Percentiles rank a stretch among this genome's conserved stretches.
Conservation (phyloP, 2,329 filamentous ascomycete genomes). For the Cyanodermella asteris region DNA sequence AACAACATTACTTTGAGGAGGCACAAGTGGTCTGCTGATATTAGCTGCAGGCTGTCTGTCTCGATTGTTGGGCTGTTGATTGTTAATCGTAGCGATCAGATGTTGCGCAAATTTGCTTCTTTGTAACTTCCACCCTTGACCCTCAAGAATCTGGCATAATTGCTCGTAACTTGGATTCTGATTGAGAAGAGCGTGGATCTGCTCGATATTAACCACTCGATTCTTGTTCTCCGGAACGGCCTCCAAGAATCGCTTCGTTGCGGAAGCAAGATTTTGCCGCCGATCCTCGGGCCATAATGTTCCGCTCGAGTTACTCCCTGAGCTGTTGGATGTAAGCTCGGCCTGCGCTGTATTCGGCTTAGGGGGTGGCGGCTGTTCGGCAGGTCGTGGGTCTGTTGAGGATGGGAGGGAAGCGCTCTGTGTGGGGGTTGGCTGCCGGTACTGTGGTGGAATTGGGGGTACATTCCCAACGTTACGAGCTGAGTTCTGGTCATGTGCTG, state of each 20-base stretch:
- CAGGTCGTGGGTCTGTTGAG: background rate
- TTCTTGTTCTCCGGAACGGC: constrained; percentile 18
- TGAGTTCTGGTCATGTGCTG: too few species aligned
- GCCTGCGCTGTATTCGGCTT: constrained; percentile 1
- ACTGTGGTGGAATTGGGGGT: too few species aligned
- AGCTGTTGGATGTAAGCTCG: background rate
- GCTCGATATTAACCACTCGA: constrained; percentile 16
- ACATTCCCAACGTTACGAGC: too few species aligned
- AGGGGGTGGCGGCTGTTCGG: background rate
- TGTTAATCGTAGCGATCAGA: constrained; percentile 22
- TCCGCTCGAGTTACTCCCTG: constrained; percentile 3
- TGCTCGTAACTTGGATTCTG: constrained; percentile 33
- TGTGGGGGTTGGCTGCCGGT: too few species aligned
- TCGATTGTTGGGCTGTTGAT: constrained; percentile 9
- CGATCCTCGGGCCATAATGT: constrained; percentile 28
- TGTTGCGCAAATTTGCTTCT: constrained; percentile 30
- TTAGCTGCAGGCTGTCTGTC: constrained; percentile 1
- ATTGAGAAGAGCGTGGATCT: constrained; percentile 26
- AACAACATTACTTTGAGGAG: too few species aligned
- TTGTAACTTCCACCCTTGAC: constrained; percentile 26
- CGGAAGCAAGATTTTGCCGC: constrained; percentile 27
- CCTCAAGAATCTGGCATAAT: constrained; percentile 31
- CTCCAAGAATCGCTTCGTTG: constrained; percentile 26
- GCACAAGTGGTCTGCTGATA: too few species aligned
- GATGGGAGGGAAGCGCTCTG: too few species aligned